Evolutionary conservation across 495 filamentous ascomycete genomes (phyloP).

Genomic region (Massariosphaeria phaeospora): DNA sequence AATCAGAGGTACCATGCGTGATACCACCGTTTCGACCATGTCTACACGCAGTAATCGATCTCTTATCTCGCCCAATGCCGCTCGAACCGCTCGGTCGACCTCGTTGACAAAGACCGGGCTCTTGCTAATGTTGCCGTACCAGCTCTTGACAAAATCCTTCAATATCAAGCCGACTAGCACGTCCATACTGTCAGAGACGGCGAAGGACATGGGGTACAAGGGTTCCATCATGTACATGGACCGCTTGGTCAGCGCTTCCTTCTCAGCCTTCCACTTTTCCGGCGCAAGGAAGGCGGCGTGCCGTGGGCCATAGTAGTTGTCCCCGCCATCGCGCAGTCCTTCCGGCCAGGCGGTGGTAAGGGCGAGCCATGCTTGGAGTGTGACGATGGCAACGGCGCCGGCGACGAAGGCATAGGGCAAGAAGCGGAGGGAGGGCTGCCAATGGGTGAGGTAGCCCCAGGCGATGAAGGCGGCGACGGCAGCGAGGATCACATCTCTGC

Average conservation of each 20-base stretch:
- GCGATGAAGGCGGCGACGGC: slow-evolving; percentile 69
- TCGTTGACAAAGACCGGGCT: slow-evolving; percentile 76
- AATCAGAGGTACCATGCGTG: slow-evolving; percentile 77
- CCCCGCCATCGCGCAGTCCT: slow-evolving; percentile 36
- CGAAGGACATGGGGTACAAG: slow-evolving; percentile 71
- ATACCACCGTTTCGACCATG: slow-evolving; percentile 72
- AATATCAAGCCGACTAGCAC: slow-evolving; percentile 69
- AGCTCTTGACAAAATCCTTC: slow-evolving; percentile 80
- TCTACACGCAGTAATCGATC: slow-evolving; percentile 68
- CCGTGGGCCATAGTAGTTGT: slow-evolving; percentile 38
- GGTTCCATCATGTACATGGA: slow-evolving; percentile 50
- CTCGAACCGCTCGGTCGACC: slow-evolving; percentile 72
- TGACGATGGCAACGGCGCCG: slow-evolving; percentile 54
- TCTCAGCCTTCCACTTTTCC: slow-evolving; percentile 63
- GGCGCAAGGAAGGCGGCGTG: slow-evolving; percentile 59
- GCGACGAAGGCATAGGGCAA: slow-evolving; percentile 70
- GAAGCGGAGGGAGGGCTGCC: slow-evolving; percentile 74
- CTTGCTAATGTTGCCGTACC: slow-evolving; percentile 82
- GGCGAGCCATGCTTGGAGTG: slow-evolving; percentile 53
- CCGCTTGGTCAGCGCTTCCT: slow-evolving; percentile 48
- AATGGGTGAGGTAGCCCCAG: slow-evolving; percentile 77
- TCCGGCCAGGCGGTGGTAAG: slow-evolving; percentile 56
- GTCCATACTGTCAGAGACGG: slow-evolving; percentile 76
- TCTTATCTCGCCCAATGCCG: slow-evolving; percentile 64
- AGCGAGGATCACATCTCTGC: slow-evolving; percentile 55